phyloP scores from a whole-genome alignment of 2,329 filamentous ascomycete genomes.

The Aspergillus niger region DNA sequence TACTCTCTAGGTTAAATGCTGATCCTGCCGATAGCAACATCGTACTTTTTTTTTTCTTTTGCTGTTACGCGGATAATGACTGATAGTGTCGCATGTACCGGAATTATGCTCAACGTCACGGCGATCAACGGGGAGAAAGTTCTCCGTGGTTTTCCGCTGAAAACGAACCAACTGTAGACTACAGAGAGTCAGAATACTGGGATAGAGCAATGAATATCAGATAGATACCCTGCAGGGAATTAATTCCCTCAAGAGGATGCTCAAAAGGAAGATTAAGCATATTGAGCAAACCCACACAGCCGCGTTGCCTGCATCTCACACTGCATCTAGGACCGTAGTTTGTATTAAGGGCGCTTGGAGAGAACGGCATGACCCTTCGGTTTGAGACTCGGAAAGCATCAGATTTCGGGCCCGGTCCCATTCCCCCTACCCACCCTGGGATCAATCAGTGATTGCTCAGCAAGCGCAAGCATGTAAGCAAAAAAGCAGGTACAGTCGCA shows the following conservation, averaged over 20 bases:
- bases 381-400: constrained; percentile 6
- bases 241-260: background rate
- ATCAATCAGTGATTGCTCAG: background rate
- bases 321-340: background rate
- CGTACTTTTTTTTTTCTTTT: background rate
- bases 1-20: background rate
- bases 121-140: background rate
- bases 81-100: background rate
- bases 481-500: background rate
- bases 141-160: background rate
- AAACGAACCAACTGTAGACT: no score
- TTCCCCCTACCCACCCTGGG: background rate
- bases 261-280: constrained; percentile 10
- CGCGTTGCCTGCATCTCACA: background rate
- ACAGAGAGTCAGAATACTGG: no score
- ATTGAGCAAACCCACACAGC: background rate
- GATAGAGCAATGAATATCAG: background rate
- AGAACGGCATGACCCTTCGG: background rate
- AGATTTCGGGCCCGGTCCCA: constrained; percentile 1
- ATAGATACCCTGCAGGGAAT: background rate
- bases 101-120: background rate
- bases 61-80: background rate
- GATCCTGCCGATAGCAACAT: background rate
- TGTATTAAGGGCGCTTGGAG: background rate
- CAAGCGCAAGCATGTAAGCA: background rate